A percentile compares a stretch with the other conserved stretches of the same genome.
phyloP scores from a whole-genome alignment of 2,329 filamentous ascomycete species.

The Claviceps sp. region DNA sequence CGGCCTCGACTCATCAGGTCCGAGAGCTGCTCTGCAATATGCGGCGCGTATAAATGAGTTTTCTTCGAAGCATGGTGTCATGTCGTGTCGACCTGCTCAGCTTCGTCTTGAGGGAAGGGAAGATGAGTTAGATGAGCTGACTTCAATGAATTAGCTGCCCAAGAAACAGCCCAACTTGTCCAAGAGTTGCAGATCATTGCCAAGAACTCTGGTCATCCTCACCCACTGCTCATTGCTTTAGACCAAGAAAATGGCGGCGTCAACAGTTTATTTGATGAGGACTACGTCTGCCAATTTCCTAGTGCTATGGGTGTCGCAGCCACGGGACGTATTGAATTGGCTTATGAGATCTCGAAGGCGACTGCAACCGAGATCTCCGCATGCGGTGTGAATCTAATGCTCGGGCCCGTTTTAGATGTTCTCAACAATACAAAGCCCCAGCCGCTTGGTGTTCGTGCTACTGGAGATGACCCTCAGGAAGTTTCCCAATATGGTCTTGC shows the following conservation, averaged over 20 bases:
- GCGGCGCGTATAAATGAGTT: not conserved
- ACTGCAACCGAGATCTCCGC: slow-evolving; percentile 86
- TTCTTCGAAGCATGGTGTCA: not conserved
- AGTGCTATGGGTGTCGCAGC: slow-evolving; percentile 96
- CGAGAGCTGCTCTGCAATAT: not conserved
- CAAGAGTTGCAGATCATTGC: slow-evolving; percentile 89
- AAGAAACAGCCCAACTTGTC: slow-evolving; percentile 77
- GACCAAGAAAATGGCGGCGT: slow-evolving; percentile 98
- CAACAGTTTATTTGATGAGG: slow-evolving; percentile 91
- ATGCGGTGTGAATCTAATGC: slow-evolving; percentile 89
- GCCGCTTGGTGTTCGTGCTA: slow-evolving; percentile 76
- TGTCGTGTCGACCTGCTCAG: not conserved
- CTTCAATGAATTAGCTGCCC: slow-evolving; percentile 52
- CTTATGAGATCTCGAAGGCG: slow-evolving; percentile 82
- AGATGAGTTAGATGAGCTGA: slow-evolving; percentile 4
- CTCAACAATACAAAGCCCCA: slow-evolving; percentile 87
- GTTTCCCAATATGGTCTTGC: slow-evolving; percentile 86
- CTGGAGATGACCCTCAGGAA: slow-evolving; percentile 87
- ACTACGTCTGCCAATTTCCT: slow-evolving; percentile 91
- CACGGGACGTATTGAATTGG: slow-evolving; percentile 69
- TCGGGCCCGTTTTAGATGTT: slow-evolving; percentile 87
- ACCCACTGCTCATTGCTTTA: slow-evolving; percentile 77
- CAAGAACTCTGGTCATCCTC: slow-evolving; percentile 75
- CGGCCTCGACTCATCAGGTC: not conserved
- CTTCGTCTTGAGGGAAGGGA: not conserved